Conservation (phyloP, 2,329 filamentous ascomycete species). For the Penicillium frequentans region DNA sequence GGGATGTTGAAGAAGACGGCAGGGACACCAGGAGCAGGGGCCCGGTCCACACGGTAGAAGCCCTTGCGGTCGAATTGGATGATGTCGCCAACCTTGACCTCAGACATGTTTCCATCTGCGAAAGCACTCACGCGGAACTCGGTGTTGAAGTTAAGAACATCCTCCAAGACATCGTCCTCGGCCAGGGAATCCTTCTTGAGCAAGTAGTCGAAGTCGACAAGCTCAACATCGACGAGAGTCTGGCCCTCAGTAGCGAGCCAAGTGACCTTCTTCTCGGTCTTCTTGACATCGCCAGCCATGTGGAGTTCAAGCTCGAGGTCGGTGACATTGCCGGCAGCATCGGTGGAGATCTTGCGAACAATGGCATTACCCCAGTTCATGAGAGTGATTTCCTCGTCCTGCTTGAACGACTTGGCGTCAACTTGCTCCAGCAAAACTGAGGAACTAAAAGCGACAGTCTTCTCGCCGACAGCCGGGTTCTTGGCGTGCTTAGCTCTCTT, state of each 20-base stretch:
- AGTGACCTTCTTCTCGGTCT: conserved; percentile 94
- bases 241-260: conserved; percentile 80
- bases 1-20: conserved; percentile 70
- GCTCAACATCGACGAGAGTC: conserved; percentile 75
- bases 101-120: conserved; percentile 76
- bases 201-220: conserved; percentile 93
- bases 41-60: conserved; percentile 80
- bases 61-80: conserved; percentile 94
- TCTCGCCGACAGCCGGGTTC: conserved; percentile 79
- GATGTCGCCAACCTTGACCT: conserved; percentile 82
- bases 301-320: conserved; percentile 81
- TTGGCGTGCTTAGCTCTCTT: conserved; percentile 87
- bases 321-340: conserved; percentile 59
- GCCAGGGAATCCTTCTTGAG: conserved; percentile 94
- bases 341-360: conserved; percentile 52
- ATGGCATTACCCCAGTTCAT: conserved; percentile 83
- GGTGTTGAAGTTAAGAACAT: conserved; percentile 76
- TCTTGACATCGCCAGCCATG: conserved; percentile 88
- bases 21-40: conserved; percentile 58
- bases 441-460: conserved; percentile 78
- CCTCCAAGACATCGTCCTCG: conserved; percentile 81
- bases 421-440: conserved; percentile 81
- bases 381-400: conserved; percentile 87
- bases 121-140: conserved; percentile 71
- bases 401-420: conserved; percentile 77